phyloP scores from a whole-genome alignment of 2,329 filamentous ascomycete species.

The Aspergillus terreus region DNA sequence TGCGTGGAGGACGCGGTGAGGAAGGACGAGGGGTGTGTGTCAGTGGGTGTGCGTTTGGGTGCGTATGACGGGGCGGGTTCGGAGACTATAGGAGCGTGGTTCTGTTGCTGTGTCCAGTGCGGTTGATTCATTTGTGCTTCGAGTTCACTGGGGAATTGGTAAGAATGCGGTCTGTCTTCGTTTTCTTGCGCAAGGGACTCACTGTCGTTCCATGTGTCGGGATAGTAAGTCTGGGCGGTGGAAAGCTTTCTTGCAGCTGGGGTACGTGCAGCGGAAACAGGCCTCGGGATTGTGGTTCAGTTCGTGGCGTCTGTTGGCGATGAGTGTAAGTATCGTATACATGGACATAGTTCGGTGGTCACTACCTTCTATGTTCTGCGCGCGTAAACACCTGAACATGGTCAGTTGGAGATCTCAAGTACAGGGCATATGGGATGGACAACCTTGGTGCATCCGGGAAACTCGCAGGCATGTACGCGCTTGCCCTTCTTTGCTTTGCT shows the following conservation, averaged over 20 bases:
- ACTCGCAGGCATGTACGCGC: slow-evolving; percentile 47
- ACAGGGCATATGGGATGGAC: slow-evolving; percentile 8
- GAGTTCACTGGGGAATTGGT: slow-evolving; percentile 25
- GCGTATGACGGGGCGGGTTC: slow-evolving; percentile 15
- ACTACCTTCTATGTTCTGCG: slow-evolving; percentile 45
- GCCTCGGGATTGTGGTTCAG: slow-evolving; percentile 49
- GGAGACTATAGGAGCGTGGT: slow-evolving; percentile 17
- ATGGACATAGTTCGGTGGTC: neutral
- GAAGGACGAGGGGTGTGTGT: slow-evolving; percentile 20
- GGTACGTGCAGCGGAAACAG: slow-evolving; percentile 40
- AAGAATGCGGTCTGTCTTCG: neutral
- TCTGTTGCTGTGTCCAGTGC: slow-evolving; percentile 24
- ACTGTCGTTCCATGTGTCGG: slow-evolving; percentile 51
- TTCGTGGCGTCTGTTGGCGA: slow-evolving; percentile 42
- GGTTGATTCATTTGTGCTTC: slow-evolving; percentile 31
- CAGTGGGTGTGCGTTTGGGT: slow-evolving; percentile 21
- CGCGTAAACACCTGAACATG: slow-evolving; percentile 45
- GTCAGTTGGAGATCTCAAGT: slow-evolving; percentile 5
- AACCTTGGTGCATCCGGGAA: slow-evolving; percentile 47
- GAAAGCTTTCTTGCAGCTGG: slow-evolving; percentile 46
- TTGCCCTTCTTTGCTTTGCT: slow-evolving; percentile 53
- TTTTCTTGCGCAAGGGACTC: slow-evolving; percentile 19
- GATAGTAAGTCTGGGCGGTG: slow-evolving; percentile 46
- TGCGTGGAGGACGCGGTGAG: slow-evolving; percentile 20
- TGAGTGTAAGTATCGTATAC: too few species aligned